A percentile compares a stretch with the other conserved stretches of the same genome.
phyloP scores from a whole-genome alignment of 1,284 basidiomycete genomes.

The Sporisorium sorghi region DNA sequence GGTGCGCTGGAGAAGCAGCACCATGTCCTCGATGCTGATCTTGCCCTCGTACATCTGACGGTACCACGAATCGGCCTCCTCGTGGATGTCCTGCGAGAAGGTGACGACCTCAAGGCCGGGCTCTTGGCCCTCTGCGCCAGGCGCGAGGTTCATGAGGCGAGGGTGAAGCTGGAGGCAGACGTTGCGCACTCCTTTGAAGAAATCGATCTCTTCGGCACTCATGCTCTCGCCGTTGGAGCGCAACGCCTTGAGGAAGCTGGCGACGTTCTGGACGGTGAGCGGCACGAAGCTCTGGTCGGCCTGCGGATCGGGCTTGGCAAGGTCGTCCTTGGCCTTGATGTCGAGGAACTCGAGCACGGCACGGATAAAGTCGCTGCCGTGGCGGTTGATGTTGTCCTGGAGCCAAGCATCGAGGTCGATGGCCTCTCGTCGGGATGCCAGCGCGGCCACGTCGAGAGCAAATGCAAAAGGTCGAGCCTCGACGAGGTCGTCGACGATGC shows the following conservation, averaged over 20 bases:
- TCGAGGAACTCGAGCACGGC: slow-evolving; percentile 71
- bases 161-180: slow-evolving; percentile 95
- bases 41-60: slow-evolving; percentile 96
- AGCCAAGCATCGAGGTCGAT: slow-evolving; percentile 97
- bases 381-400: slow-evolving; percentile 81
- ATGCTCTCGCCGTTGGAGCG: slow-evolving; percentile 69
- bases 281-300: slow-evolving; percentile 65
- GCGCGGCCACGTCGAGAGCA: slow-evolving; percentile 84
- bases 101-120: slow-evolving; percentile 90
- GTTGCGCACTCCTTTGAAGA: slow-evolving; percentile 91
- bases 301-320: slow-evolving; percentile 65
- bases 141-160: slow-evolving; percentile 93
- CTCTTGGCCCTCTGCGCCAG: slow-evolving; percentile 83
- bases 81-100: slow-evolving; percentile 88
- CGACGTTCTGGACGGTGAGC: slow-evolving; percentile 65
- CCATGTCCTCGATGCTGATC: slow-evolving; percentile 92
- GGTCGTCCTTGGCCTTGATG: slow-evolving; percentile 65
- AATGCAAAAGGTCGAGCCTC: slow-evolving; percentile 86
- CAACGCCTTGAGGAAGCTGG: slow-evolving; percentile 65
- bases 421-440: slow-evolving; percentile 91
- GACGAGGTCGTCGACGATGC: slow-evolving; percentile 88
- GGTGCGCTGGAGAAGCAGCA: slow-evolving; percentile 84
- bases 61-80: slow-evolving; percentile 89
- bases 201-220: slow-evolving; percentile 79
- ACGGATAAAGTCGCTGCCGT: slow-evolving; percentile 86